Evolutionary conservation across 1,284 basidiomycete species (phyloP), one percentile per base, ranked within the genome.

Genomic region (Boletus mariae): DNA sequence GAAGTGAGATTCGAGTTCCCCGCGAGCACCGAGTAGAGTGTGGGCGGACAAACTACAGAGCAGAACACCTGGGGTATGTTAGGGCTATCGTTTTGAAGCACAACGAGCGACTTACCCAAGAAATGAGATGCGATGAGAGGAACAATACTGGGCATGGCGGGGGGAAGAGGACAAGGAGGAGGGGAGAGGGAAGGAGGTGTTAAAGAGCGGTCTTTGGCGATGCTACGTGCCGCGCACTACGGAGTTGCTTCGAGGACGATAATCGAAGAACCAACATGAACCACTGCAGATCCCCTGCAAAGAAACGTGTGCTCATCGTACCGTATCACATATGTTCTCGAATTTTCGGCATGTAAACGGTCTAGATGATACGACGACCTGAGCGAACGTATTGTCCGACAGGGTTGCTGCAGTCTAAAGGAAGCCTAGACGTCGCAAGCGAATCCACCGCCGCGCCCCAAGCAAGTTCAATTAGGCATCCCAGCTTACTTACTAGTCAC

Each of bases 241-340:
- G 62, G 66, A 57, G 62, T 49, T 50, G 58, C 67, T 66, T 69
- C 65, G 57, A 61, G 52, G 53, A 67, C 49, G 66, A 65, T 67
- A 55, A 69, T 68, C 56, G 64, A 67, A 65, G 63, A 52, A 51
- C 17, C 25, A 37, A 52, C 48, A 43, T 31, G 31, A 43, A 45
- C 29, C 28, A 54, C 26, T 31, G n/a, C 43, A 50, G 42, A 41
- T 58, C 31, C 38, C 28, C 10, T 5, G 29, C 25, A 45, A 46
- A 47, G 43, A 28, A 35, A 15, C 13, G 5, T 23, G 23, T 23
- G 2, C 20, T 20, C 20, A 20, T 20, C 20, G 20, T 20, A 20
- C 20, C 20, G 20, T 20, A 20, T 20, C 20, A 20, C 20, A 20
- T 26, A 26, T 26, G 26, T 26, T 26, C 26, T 26, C 26, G 26